Base-by-base conservation (phyloP, 768 basidiomycete genomes). In the Lepiota subincarnata region DNA sequence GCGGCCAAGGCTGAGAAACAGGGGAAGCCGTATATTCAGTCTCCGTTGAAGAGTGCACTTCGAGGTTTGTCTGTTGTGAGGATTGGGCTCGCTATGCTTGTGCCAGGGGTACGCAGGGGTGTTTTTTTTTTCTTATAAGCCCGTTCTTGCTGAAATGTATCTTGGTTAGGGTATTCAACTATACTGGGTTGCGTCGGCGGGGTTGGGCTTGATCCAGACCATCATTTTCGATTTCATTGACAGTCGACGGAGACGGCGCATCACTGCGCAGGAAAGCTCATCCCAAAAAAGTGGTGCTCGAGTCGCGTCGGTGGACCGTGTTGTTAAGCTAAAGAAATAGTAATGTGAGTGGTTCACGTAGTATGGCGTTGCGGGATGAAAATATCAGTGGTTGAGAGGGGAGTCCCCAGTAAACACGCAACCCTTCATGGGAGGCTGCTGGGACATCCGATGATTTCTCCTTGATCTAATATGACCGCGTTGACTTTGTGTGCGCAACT, bases 391-490 rank as follows among this genome's bases (percentile, higher is more conserved):
- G 87, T 80, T 75, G 68, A 59, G 82, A 89, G 82, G n/a, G 82
- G 80, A 84, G 73, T 86, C 83, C 62, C 62, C 57, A 59, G 57
- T 55, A 48, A 46, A 66, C 6, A 24, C n/a, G n/a, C n/a, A n/a
- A 1, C n/a, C 43, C 16, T 64, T 60, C 64, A 60, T 57, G 42
- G 42, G 57, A 66, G 64, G 64, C 60, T 57, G 66, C 70, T 60
- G 67, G 24, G 85, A 77, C 66, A 69, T 74, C 77, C 83, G 12
- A 37, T 83, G 88, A 82, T 69, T 68, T 57, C 67, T 76, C 77
- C 89, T 92, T 92, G 89, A 92, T 92, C 89, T 92, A 92, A 92
- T 91, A 85, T 91, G 89, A 92, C 79, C 70, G 60, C 56, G 22
- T 45, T 37, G 28, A 19, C 35, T 8, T 34, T 22, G 13, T n/a